Evolutionary conservation across 2,329 filamentous ascomycete genomes (phyloP).

Genomic region (Claviceps fusiformis): DNA sequence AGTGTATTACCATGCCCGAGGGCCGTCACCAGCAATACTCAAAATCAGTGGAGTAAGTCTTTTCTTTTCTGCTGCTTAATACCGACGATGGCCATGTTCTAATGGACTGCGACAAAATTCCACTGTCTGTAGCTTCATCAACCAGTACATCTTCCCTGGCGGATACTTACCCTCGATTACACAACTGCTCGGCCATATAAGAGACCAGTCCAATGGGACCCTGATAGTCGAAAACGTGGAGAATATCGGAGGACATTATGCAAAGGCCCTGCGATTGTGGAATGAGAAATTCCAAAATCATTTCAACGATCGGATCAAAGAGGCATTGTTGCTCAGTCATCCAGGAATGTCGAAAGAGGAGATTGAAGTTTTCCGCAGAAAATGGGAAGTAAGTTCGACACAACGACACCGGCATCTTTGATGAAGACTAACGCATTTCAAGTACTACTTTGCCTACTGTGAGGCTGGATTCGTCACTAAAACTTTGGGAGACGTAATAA

Average conservation of each 20-base stretch:
- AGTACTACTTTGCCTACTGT: slow-evolving; percentile 66
- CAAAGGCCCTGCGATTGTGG: slow-evolving; percentile 56
- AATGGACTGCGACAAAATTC: slow-evolving; percentile 3
- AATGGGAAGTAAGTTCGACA: slow-evolving; percentile 47
- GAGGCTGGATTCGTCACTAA: slow-evolving; percentile 62
- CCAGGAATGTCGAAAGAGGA: slow-evolving; percentile 45
- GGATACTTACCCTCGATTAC: slow-evolving; percentile 51
- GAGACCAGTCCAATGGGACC: slow-evolving; percentile 42
- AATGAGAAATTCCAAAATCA: slow-evolving; percentile 49
- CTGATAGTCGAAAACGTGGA: slow-evolving; percentile 54
- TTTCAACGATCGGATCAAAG: slow-evolving; percentile 46
- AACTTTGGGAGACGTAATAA: slow-evolving; percentile 58
- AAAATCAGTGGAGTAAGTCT: slow-evolving; percentile 45
- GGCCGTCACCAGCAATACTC: slow-evolving; percentile 51
- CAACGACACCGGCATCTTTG: not conserved
- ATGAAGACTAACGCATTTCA: slow-evolving; percentile 6
- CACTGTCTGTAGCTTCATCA: slow-evolving; percentile 42
- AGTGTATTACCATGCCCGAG: slow-evolving; percentile 68
- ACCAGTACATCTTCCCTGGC: slow-evolving; percentile 68
- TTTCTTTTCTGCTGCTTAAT: not conserved
- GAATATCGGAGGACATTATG: slow-evolving; percentile 64
- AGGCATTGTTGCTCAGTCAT: slow-evolving; percentile 45
- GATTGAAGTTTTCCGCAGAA: slow-evolving; percentile 53
- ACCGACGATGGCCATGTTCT: not conserved
- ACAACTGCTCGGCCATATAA: slow-evolving; percentile 45